These are phyloP conservation scores for Dimocarpus longan DNA, from an alignment of 345 rosid genomes.

Conservation along the genomic window DNA sequence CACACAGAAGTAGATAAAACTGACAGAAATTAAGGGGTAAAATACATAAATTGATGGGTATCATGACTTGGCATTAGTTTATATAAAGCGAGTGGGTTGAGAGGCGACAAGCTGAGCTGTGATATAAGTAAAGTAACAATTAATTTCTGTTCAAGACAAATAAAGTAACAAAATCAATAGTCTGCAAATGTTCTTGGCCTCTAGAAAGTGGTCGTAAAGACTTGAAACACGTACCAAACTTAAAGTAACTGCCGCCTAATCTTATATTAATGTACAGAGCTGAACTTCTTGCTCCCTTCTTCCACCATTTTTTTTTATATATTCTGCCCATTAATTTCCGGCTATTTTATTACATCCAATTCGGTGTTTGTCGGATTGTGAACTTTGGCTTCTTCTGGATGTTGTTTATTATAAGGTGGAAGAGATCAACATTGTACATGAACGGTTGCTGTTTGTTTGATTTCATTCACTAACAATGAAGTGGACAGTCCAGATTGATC, in stretches of 20 bases:
- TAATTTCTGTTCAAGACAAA: too few species aligned
- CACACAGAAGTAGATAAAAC: neutral
- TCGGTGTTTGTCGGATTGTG: neutral
- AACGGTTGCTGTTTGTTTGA: neutral
- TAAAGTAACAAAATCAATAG: neutral
- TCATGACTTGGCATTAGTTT: neutral
- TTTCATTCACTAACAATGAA: neutral
- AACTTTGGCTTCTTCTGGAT: neutral
- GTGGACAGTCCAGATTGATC: neutral
- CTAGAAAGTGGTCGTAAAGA: conserved; percentile 24
- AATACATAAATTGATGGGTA: neutral
- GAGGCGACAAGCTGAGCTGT: conserved; percentile 38
- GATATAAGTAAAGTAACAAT: conserved; percentile 4
- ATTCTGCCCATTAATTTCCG: neutral
- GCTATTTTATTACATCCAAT: neutral
- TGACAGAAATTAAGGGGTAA: neutral
- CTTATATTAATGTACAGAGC: neutral
- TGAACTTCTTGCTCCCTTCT: conserved; percentile 18
- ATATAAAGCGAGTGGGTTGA: neutral
- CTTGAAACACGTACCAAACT: neutral
- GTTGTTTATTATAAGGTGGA: neutral
- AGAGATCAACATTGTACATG: neutral
- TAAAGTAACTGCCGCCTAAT: neutral
- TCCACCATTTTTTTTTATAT: neutral
- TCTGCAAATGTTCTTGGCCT: conserved; percentile 14